Evolutionary conservation across 2,329 filamentous ascomycete genomes (phyloP), one percentile per base, ranked within the genome.

Genomic region (Apiospora saccharicola): DNA sequence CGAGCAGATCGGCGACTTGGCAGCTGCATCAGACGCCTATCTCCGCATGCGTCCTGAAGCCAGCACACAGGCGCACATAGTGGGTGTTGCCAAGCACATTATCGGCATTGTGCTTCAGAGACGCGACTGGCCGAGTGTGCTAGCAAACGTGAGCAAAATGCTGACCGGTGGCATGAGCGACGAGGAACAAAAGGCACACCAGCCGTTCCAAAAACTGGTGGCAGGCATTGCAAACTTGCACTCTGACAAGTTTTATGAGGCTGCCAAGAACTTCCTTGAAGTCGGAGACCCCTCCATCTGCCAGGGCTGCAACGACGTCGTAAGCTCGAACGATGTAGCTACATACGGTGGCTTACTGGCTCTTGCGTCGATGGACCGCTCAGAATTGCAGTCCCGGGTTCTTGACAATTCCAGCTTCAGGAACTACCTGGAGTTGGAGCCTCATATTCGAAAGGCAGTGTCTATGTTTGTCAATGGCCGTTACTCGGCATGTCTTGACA

Each of bases 401-500:
- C 89, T 99, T 0, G 94, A 96, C 49, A 97, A 94, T 79, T 85
- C 86, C 46, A 86, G 88, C 14, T 99, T 99, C 85, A 92, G 96
- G 70, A 90, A 89, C 67, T 98, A 96, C 80, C 89, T 99, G 19
- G 96, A 98, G 81, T 88, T 97, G 0, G 96, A 98, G 82, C 95
- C 96, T 4, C 96, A 98, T 78, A 93, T 99, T 74, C 93, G 96
- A 75, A 95, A 95, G 72, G 96, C 96, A 16, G 93, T 99, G 77
- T 90, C 90, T 10, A 92, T 94, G 80, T 99, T 98, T 84, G 94
- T 96, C 77, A 94, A 93, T 76, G 94, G 94, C 73, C 94, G 97
- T 77, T 99, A 98, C 82, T 92, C 93, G 13, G 89, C 90, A 61
- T 98, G 96, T 81, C 86, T 99, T 64, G 88, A 91, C 67, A 94